Base-by-base conservation (phyloP, 768 basidiomycete genomes). In the Trametes cinnabarina region DNA sequence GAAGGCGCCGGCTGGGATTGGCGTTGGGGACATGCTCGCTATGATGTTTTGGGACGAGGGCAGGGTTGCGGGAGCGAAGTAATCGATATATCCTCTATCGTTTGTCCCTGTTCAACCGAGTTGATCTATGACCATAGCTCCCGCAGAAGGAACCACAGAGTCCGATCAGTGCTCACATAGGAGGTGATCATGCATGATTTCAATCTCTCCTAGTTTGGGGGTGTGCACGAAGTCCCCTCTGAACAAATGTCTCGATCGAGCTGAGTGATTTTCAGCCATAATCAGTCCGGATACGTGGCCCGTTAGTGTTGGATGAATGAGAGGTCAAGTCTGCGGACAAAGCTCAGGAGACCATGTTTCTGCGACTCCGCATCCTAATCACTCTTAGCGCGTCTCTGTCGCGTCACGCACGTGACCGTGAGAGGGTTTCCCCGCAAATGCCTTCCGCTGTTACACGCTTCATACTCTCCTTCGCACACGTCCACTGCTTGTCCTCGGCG, bases 181-280 rank as follows among this genome's bases (percentile, higher is more conserved):
- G 22, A 88, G 66, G 63, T 86, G 71, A 62, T 90, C 82, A 2
- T 71, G 67, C 15, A 84, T 70, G 22, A 90, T 80, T 15, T 81
- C 74, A 9, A 91, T 62, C n/a, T 72, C 55, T 6, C 82, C 83
- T 4, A 84, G 76, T 6, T 61, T 49, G 1, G 82, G 82, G 26
- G 82, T 79, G 60, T 87, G 82, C 1, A 87, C 78, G 37, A 88
- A 78, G 2, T 82, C 79, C 11, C 84, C 87, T 60, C 73, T 69
- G 40, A 83, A 64, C 6, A 79, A 40, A 58, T 46, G 4, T 11
- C 22, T 22, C 19, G 25, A 19, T 37, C 9, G 49, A 3, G 15
- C 35, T 39, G 17, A 39, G 37, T 39, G 19, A 32, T 11, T 22
- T 6, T n/a, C 15, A 7, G 47, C 47, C 30, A 19, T 20, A n/a